Percentiles rank a stretch among this genome's conserved stretches.
phyloP scores from a whole-genome alignment of 2,329 filamentous ascomycete species.

The Fusarium sp. region DNA sequence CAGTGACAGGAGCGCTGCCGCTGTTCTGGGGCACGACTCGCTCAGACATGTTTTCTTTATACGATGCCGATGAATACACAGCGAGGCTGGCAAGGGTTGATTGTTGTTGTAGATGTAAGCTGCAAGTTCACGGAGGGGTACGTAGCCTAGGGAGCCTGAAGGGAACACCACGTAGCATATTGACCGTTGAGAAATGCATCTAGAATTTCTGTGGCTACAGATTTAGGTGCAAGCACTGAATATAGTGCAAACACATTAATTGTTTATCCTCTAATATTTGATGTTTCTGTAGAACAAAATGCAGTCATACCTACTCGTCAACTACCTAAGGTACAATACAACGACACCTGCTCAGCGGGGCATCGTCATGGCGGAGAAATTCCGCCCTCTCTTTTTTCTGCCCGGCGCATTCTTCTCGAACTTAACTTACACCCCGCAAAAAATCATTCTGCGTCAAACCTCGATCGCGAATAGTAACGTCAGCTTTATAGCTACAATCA shows the following conservation, averaged over 20 bases:
- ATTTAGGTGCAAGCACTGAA: not conserved
- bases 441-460: slow-evolving; percentile 32
- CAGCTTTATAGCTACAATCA: not conserved
- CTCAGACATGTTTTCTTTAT: slow-evolving; percentile 37
- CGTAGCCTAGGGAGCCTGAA: slow-evolving; percentile 15
- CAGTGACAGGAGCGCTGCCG: slow-evolving; percentile 51
- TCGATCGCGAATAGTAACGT: slow-evolving; percentile 4
- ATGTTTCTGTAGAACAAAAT: not conserved
- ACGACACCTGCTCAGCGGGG: slow-evolving; percentile 10
- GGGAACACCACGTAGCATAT: not conserved
- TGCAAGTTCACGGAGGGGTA: slow-evolving; percentile 16
- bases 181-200: not conserved
- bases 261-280: not conserved
- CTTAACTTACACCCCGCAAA: slow-evolving; percentile 34
- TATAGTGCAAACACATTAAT: no score
- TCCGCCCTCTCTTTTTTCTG: slow-evolving; percentile 23
- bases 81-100: not conserved
- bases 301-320: not conserved
- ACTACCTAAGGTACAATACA: not conserved
- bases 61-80: not conserved
- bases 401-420: slow-evolving; percentile 6
- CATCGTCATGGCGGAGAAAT: slow-evolving; percentile 30
- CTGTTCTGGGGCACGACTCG: slow-evolving; percentile 48
- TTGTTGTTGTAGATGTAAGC: slow-evolving; percentile 2
- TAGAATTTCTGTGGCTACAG: not conserved